These are phyloP conservation scores for Fusarium tupiense DNA, from an alignment of 2,329 filamentous ascomycete genomes.

Conservation along the genomic window DNA sequence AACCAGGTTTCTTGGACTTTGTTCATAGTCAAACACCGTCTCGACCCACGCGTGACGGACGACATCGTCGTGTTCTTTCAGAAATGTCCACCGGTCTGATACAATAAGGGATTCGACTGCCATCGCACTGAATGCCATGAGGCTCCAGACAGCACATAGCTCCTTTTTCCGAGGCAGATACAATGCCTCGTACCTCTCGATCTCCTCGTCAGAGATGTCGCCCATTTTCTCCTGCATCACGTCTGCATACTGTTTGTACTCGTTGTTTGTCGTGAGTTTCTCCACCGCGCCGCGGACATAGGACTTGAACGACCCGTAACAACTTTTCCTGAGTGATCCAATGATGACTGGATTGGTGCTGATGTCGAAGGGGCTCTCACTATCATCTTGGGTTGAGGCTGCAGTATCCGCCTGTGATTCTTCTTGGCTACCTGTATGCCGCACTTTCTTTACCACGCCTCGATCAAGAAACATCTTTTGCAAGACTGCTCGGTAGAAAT, in stretches of 20 bases:
- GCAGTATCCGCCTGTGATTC: conserved; percentile 24
- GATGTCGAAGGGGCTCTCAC: conserved; percentile 58
- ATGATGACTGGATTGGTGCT: conserved; percentile 86
- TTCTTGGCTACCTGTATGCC: conserved; percentile 50
- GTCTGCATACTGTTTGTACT: conserved; percentile 67
- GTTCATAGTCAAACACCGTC: conserved; percentile 86
- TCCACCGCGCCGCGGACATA: conserved; percentile 84
- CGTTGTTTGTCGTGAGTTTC: conserved; percentile 72
- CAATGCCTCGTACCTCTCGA: conserved; percentile 72
- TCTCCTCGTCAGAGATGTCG: conserved; percentile 77
- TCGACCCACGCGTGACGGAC: conserved; percentile 88
- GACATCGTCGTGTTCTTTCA: conserved; percentile 78
- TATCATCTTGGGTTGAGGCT: conserved; percentile 28
- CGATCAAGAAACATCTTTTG: conserved; percentile 93
- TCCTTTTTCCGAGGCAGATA: conserved; percentile 79
- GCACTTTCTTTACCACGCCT: conserved; percentile 74
- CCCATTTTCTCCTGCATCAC: conserved; percentile 74
- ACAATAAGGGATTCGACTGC: conserved; percentile 92
- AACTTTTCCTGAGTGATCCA: conserved; percentile 82
- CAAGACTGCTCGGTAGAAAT: conserved; percentile 90
- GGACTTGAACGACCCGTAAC: conserved; percentile 76
- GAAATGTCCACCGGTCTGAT: conserved; percentile 86
- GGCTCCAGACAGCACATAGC: conserved; percentile 85
- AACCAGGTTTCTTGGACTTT: conserved; percentile 90
- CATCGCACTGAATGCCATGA: conserved; percentile 95